Base-by-base conservation (phyloP, 177 flowering plant genomes). In the Vitis hybrid region DNA sequence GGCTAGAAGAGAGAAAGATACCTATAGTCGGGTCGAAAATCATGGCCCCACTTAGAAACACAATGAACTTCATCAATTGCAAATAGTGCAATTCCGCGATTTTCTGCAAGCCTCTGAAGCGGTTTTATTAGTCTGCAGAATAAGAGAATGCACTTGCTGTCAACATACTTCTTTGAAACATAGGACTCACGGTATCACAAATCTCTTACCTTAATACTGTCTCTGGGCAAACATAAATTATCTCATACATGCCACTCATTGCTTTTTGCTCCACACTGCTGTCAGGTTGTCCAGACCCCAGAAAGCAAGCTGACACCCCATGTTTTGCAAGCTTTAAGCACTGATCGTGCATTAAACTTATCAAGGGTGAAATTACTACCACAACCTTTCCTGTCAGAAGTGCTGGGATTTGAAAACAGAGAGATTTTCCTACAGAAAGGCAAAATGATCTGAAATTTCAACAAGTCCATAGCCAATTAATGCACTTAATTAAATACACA, bases 41-140 rank as follows among this genome's bases (percentile, higher is more conserved):
- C 97, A 86, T 94, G 98, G 55, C 98, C 98, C 97, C 98, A 94
- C 78, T 94, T 90, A 51, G 98, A 94, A 80, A 94, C 85, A 76
- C 98, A 94, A 67, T 94, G 98, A 15, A 78, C 98, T 85, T 94
- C 98, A 84, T 94, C 97, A 72, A 94, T 84, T 66, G 97, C 97
- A 87, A 94, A 92, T 55, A 94, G 73, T 61, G 97, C 93, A 71
- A 94, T 90, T 66, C 97, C 96, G 62, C 82, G 92, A 50, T 51
- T 87, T 81, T 87, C 85, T 65, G 97, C 98, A 60, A 94, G 94
- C 72, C 68, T 81, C 70, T 88, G 93, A 68, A 94, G 93, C 63
- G 92, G 92, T 70, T 75, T 74, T 55, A 94, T 83, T 68, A 94
- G 79, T 76, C 98, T 94, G 91, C 78, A 77, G 33, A 56, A 58